Evolutionary conservation across 2,329 filamentous ascomycete species (phyloP).

Genomic region (Chalaropsis ovoidea): DNA sequence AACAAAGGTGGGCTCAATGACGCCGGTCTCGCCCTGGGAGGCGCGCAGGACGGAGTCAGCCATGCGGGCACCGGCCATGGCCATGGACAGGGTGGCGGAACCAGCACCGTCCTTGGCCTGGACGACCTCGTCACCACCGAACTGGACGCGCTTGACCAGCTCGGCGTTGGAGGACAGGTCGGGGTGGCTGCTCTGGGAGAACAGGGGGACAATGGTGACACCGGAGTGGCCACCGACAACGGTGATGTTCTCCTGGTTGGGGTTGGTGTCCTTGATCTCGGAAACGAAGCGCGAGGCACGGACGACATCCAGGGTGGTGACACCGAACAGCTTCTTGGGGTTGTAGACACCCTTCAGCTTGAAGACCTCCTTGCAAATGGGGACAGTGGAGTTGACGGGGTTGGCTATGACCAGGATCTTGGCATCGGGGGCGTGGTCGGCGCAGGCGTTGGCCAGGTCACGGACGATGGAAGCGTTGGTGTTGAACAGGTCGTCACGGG

Average conservation of each 20-base stretch:
- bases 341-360: constrained; percentile 94
- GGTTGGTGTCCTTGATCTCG: constrained; percentile 83
- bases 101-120: constrained; percentile 97
- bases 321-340: constrained; percentile 97
- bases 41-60: constrained; percentile 92
- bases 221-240: constrained; percentile 96
- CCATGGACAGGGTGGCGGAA: constrained; percentile 97
- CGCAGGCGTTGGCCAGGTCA: constrained; percentile 90
- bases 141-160: constrained; percentile 91
- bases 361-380: constrained; percentile 94
- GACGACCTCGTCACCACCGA: constrained; percentile 98
- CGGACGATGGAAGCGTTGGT: constrained; percentile 99
- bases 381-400: constrained; percentile 99
- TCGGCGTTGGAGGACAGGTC: constrained; percentile 67
- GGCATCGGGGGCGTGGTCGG: constrained; percentile 78
- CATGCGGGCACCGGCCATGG: constrained; percentile 76
- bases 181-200: constrained; percentile 84
- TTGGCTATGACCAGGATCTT: constrained; percentile 97
- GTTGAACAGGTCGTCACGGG: constrained; percentile 99
- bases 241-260: constrained; percentile 84
- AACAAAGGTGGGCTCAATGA: constrained; percentile 93
- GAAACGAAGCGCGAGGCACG: constrained; percentile 96
- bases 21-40: constrained; percentile 83
- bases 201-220: constrained; percentile 94
- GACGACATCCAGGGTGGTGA: constrained; percentile 97